Evolutionary conservation across 805 yeast genomes (phyloP).

Genomic region (Lipomyces sp.): DNA sequence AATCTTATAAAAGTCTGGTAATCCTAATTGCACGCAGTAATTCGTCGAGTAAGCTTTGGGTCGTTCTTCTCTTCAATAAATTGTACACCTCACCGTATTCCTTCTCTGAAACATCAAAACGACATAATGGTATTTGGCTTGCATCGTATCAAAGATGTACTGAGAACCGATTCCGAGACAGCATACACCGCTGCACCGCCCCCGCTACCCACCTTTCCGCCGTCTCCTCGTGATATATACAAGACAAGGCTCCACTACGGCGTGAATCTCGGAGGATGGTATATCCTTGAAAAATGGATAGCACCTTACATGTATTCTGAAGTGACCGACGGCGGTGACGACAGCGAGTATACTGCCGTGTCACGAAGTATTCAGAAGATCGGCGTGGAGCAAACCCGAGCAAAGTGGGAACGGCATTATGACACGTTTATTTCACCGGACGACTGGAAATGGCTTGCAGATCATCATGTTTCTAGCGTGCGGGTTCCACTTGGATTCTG

Average conservation of each 20-base stretch:
- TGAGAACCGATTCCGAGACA: no score
- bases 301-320: slow-evolving; percentile 44
- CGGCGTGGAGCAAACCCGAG: slow-evolving; percentile 55
- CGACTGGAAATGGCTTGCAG: slow-evolving; percentile 76
- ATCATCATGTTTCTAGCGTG: slow-evolving; percentile 69
- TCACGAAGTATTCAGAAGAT: slow-evolving; percentile 45
- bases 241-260: slow-evolving; percentile 32
- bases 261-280: slow-evolving; percentile 80
- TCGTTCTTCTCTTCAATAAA: no score
- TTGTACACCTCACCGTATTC: no score
- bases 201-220: no score
- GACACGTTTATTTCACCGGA: slow-evolving; percentile 53
- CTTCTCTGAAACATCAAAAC: no score
- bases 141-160: no score
- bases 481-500: slow-evolving; percentile 92
- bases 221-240: slow-evolving; percentile 29
- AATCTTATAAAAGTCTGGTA: no score
- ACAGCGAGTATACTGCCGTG: slow-evolving; percentile 73
- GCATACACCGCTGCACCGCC: no score
- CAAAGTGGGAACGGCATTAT: slow-evolving; percentile 63
- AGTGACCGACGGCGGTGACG: slow-evolving; percentile 44
- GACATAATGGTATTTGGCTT: no score
- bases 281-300: slow-evolving; percentile 58
- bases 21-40: no score
- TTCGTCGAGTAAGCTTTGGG: no score